phyloP scores from a whole-genome alignment of 75 land plant species.

The Azolla pinnata region DNA sequence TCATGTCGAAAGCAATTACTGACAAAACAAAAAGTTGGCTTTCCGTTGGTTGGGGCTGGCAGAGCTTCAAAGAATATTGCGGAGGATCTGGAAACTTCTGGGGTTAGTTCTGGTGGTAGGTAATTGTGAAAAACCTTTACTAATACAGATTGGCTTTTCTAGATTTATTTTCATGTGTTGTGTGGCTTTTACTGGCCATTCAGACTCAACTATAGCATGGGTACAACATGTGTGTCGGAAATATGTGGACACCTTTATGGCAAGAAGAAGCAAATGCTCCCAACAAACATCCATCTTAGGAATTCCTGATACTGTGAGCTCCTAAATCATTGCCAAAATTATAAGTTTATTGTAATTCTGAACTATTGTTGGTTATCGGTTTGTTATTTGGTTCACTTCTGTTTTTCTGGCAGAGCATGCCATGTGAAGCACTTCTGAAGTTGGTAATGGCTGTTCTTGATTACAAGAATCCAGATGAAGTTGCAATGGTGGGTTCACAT shows the following conservation, averaged over 20 bases:
- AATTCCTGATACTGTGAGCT: conserved; percentile 1
- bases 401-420: conserved; percentile 2
- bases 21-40: too few species aligned
- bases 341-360: neutral
- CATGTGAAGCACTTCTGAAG: conserved; percentile 7
- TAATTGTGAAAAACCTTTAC: too few species aligned
- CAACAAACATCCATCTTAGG: neutral
- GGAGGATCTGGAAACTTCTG: too few species aligned
- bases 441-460: conserved; percentile 15
- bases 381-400: neutral
- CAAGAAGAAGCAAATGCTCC: neutral
- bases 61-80: too few species aligned
- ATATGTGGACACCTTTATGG: conserved; percentile 5
- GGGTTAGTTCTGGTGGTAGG: too few species aligned
- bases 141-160: too few species aligned
- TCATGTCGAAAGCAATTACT: too few species aligned
- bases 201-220: neutral
- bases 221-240: neutral
- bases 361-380: too few species aligned
- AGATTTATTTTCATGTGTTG: neutral
- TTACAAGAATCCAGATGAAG: conserved; percentile 21
- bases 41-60: too few species aligned
- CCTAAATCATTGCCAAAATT: neutral
- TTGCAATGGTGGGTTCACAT: conserved; percentile 16
- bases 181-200: neutral